phyloP scores from a whole-genome alignment of 176 grass and related monocot species.

The Zea mays region DNA sequence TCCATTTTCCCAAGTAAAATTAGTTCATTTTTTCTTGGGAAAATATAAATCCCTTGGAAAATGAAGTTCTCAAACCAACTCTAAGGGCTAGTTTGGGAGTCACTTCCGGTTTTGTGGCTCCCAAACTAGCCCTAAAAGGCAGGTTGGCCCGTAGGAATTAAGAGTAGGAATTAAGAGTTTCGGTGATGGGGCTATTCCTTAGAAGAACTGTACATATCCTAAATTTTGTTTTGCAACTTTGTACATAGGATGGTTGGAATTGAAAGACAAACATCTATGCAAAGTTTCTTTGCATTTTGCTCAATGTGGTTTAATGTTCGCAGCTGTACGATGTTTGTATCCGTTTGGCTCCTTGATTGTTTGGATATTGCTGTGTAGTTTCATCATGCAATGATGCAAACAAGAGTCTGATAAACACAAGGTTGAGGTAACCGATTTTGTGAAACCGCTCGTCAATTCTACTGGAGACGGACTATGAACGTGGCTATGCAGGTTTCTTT shows the following conservation, averaged over 20 bases:
- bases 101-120: no score
- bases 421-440: background rate
- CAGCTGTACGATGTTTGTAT: background rate
- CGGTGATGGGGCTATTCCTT: conserved; percentile 32
- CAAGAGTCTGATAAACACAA: background rate
- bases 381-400: background rate
- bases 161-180: conserved; percentile 50
- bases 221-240: conserved; percentile 28
- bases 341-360: background rate
- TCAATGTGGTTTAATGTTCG: background rate
- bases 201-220: conserved; percentile 56
- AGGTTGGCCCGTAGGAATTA: conserved; percentile 34
- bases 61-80: no score
- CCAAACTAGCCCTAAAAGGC: background rate
- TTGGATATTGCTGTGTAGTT: background rate
- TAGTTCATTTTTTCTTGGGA: no score
- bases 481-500: background rate
- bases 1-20: no score
- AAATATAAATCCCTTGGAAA: no score
- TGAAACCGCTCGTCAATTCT: background rate
- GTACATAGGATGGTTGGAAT: conserved; percentile 46
- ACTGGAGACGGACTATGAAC: background rate
- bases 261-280: conserved; percentile 32
- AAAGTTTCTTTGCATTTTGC: background rate
- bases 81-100: no score